phyloP scores from a whole-genome alignment of 2,329 filamentous ascomycete genomes.

The Ceratocystis cubensis region DNA sequence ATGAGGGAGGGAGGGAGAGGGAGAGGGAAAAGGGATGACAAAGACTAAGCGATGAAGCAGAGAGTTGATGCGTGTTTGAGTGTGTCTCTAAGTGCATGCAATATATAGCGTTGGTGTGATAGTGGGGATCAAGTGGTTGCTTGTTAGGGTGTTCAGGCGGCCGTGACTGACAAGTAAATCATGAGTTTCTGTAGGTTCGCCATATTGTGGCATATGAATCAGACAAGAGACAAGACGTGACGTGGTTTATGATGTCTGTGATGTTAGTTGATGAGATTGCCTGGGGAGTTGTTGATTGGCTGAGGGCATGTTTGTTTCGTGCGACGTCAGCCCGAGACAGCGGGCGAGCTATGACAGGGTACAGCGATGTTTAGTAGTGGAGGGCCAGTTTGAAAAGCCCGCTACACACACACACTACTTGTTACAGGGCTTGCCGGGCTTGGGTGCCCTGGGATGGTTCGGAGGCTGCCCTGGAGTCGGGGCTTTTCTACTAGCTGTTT shows the following conservation, averaged over 20 bases:
- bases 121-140: not conserved
- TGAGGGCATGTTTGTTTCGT: not conserved
- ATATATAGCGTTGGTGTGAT: not conserved
- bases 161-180: not conserved
- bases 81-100: not conserved
- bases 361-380: not conserved
- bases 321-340: not conserved
- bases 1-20: not conserved
- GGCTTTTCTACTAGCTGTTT: too few species aligned
- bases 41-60: not conserved
- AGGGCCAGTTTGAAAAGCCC: not conserved
- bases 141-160: not conserved
- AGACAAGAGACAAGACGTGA: not conserved
- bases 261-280: not conserved
- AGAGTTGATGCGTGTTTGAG: not conserved
- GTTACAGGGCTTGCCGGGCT: too few species aligned
- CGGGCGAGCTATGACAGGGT: not conserved
- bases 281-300: not conserved
- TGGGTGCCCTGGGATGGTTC: too few species aligned
- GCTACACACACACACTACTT: too few species aligned
- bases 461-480: too few species aligned
- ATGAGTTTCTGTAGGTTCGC: not conserved
- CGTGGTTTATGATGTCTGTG: not conserved
- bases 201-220: not conserved
- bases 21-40: not conserved